Conservation (phyloP, 2,329 filamentous ascomycete species). For the Hypoxylon sp. region DNA sequence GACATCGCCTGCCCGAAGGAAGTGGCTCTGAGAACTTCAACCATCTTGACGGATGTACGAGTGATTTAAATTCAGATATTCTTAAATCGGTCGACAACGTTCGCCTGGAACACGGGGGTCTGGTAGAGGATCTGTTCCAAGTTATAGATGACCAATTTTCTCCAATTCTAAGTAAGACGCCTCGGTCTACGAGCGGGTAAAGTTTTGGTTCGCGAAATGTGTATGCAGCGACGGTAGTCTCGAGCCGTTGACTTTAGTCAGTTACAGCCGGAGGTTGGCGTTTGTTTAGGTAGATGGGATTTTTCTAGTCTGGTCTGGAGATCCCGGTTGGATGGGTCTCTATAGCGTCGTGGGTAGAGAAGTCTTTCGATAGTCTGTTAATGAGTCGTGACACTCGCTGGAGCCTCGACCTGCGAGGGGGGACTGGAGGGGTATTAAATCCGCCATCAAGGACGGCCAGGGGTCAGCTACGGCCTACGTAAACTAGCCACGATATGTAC, state of each 20-base stretch:
- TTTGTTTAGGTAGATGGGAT: slow-evolving; percentile 1
- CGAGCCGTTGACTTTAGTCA: slow-evolving; percentile 19
- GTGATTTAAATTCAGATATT: slow-evolving; percentile 20
- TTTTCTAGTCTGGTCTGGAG: slow-evolving; percentile 17
- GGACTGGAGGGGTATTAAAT: slow-evolving; percentile 35
- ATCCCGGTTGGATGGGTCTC: slow-evolving; percentile 29
- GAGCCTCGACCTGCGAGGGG: slow-evolving; percentile 33
- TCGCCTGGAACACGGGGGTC: slow-evolving; percentile 21
- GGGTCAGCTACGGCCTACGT: slow-evolving; percentile 35
- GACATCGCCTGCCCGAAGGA: slow-evolving; percentile 41
- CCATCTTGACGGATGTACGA: slow-evolving; percentile 44
- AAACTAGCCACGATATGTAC: slow-evolving; percentile 35
- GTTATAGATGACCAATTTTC: slow-evolving; percentile 29
- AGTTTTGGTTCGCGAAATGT: slow-evolving; percentile 20
- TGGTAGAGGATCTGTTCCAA: slow-evolving; percentile 21
- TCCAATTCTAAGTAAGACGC: slow-evolving; percentile 24
- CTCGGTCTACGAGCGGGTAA: slow-evolving; percentile 13
- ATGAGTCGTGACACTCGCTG: slow-evolving; percentile 36
- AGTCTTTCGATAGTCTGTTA: slow-evolving; percentile 35
- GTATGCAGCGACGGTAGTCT: slow-evolving; percentile 27
- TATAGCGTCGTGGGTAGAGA: slow-evolving; percentile 23
- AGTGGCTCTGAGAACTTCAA: slow-evolving; percentile 48
- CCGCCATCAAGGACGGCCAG: slow-evolving; percentile 34
- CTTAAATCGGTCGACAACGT: slow-evolving; percentile 22
- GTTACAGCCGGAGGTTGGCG: slow-evolving; percentile 31